phyloP scores from a whole-genome alignment of 2,329 filamentous ascomycete species.

The Myriosclerotinia scirpicola region DNA sequence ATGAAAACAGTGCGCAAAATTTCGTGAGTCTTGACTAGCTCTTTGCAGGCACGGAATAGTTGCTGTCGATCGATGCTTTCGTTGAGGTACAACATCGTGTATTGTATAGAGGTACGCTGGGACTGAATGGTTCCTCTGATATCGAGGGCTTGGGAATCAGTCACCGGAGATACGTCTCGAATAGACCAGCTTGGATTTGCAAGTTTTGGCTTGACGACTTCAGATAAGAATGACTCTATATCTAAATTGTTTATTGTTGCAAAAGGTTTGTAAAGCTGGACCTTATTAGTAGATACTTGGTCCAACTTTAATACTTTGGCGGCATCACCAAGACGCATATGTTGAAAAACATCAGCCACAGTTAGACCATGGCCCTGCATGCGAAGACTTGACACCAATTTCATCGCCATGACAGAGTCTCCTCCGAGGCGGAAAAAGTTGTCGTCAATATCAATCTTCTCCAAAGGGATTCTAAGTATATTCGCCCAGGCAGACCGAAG shows the following conservation, averaged over 20 bases:
- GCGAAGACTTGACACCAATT: constrained; percentile 46
- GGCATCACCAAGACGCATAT: constrained; percentile 28
- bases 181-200: constrained; percentile 43
- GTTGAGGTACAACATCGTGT: constrained; percentile 42
- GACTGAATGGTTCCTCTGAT: constrained; percentile 42
- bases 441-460: constrained; percentile 40
- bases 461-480: constrained; percentile 35
- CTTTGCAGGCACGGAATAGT: constrained; percentile 39
- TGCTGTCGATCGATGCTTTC: constrained; percentile 35
- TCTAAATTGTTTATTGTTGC: constrained; percentile 42
- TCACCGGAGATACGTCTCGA: constrained; percentile 43
- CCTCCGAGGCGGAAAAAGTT: constrained; percentile 46
- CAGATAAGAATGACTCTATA: constrained; percentile 40
- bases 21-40: constrained; percentile 38
- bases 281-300: constrained; percentile 28
- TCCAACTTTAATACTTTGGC: constrained; percentile 38
- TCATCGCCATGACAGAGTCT: constrained; percentile 45
- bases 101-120: constrained; percentile 43
- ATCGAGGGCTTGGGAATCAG: constrained; percentile 45
- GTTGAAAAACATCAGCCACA: constrained; percentile 46
- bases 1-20: constrained; percentile 45
- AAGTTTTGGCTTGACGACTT: constrained; percentile 43
- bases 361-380: constrained; percentile 41
- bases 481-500: constrained; percentile 40
- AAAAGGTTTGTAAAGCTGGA: constrained; percentile 41